phyloP scores from a whole-genome alignment of 257 asterid genomes.

The Salvia miltiorrhiza region DNA sequence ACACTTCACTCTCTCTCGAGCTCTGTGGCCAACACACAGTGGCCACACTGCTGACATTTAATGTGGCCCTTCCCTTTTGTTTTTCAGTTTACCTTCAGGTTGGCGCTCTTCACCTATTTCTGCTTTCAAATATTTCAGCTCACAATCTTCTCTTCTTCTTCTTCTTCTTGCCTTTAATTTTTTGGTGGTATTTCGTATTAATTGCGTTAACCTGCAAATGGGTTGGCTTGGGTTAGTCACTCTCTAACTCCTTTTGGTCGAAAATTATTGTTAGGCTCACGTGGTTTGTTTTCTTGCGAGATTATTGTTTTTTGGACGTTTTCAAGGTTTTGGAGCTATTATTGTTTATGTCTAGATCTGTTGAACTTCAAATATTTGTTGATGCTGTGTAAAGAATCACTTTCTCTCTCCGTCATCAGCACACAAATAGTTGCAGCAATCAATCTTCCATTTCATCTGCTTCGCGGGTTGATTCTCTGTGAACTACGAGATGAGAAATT shows the following conservation, averaged over 20 bases:
- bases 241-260: not conserved
- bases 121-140: not conserved
- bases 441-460: no score
- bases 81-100: slow-evolving; percentile 12
- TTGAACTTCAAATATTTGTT: not conserved
- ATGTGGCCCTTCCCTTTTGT: slow-evolving; percentile 4
- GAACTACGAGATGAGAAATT: no score
- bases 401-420: no score
- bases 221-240: not conserved
- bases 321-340: slow-evolving; percentile 10
- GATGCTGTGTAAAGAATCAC: not conserved
- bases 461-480: no score
- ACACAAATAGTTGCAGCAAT: no score
- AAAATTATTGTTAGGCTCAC: not conserved
- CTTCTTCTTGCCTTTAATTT: not conserved
- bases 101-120: not conserved
- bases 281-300: slow-evolving; percentile 10
- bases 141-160: not conserved
- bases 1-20: slow-evolving; percentile 21
- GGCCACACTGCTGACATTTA: slow-evolving; percentile 22
- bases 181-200: not conserved
- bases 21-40: slow-evolving; percentile 22
- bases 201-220: not conserved
- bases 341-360: slow-evolving; percentile 26
- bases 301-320: not conserved